Evolutionary conservation across 129 eudicot species (phyloP).

Genomic region (Cynara cardunculus): DNA sequence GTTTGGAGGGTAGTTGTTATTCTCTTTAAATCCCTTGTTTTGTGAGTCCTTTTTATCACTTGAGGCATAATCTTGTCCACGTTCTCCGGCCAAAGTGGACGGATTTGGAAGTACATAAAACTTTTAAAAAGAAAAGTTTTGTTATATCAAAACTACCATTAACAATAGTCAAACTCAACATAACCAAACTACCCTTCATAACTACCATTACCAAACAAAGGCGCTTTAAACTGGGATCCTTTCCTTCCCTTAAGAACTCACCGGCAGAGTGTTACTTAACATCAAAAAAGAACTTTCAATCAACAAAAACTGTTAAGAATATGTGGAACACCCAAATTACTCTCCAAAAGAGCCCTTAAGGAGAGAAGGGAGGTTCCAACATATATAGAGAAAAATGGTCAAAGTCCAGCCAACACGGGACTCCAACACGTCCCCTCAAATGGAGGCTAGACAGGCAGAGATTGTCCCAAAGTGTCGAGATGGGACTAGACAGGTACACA

Average conservation of each 20-base stretch:
- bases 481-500: not conserved
- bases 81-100: not conserved
- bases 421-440: not conserved
- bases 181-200: not conserved
- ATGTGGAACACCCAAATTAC: not conserved
- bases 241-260: not conserved
- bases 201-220: not conserved
- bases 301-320: not conserved
- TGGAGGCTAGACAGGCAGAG: not conserved
- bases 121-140: not conserved
- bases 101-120: not conserved
- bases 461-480: not conserved
- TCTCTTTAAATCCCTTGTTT: not conserved
- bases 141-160: not conserved
- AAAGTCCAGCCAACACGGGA: not conserved
- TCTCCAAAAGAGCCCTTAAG: not conserved
- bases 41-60: not conserved
- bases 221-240: not conserved
- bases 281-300: not conserved
- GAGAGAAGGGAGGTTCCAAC: not conserved
- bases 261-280: not conserved
- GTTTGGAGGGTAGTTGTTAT: not conserved
- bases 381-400: not conserved
- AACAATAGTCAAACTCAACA: not conserved
- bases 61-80: not conserved